These are phyloP conservation scores for Scalesia atractyloides DNA, from an alignment of 129 eudicot genomes.

Conservation along the genomic window DNA sequence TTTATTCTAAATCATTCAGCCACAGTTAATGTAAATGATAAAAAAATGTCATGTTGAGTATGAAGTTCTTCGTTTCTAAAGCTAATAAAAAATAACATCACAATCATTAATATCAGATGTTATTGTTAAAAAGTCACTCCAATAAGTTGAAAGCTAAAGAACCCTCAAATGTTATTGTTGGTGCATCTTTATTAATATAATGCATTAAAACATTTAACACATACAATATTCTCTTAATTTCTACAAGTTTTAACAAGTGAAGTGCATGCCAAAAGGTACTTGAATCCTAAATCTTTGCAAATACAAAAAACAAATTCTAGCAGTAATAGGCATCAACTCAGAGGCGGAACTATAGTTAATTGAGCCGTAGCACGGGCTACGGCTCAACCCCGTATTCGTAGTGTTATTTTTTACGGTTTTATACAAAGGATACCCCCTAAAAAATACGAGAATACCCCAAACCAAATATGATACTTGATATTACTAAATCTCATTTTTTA, in stretches of 20 bases:
- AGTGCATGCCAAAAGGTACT: not conserved
- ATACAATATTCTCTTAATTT: not conserved
- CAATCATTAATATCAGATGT: not conserved
- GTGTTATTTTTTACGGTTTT: no score
- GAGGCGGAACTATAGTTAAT: no score
- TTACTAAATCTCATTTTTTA: no score
- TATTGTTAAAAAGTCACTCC: not conserved
- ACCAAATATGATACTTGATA: no score
- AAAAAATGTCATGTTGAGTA: not conserved
- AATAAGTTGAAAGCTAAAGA: no score
- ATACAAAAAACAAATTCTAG: no score
- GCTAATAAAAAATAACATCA: no score
- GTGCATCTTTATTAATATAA: not conserved
- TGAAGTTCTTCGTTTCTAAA: not conserved
- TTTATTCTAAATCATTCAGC: not conserved
- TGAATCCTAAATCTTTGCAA: not conserved
- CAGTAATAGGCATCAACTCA: not conserved
- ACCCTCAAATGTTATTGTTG: conserved; percentile 1
- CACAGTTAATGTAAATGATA: not conserved
- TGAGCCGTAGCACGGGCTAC: no score
- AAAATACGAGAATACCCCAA: no score
- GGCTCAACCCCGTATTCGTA: no score
- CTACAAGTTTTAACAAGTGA: not conserved
- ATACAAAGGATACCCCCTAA: no score
- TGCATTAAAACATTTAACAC: not conserved